Conservation (phyloP, 345 rosid species). For the Salix caprea region DNA sequence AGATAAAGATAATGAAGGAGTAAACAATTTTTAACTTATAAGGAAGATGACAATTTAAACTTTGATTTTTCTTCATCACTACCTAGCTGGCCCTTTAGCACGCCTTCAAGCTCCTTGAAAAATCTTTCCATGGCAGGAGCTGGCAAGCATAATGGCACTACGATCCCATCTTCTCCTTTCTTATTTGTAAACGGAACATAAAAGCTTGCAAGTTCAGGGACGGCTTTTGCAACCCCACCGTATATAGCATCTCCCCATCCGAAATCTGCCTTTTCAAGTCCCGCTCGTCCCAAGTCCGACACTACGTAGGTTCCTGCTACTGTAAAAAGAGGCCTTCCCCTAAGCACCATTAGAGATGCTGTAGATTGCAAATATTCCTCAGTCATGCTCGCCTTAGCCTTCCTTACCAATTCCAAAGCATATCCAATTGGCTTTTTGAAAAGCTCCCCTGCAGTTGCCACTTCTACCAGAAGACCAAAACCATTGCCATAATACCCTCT, state of each 20-base stretch:
- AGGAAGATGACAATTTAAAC: neutral
- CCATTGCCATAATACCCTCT: slow-evolving; percentile 43
- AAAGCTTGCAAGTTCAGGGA: neutral
- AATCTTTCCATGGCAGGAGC: slow-evolving; percentile 6
- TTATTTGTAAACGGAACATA: neutral
- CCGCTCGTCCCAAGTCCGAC: neutral
- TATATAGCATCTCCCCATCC: slow-evolving; percentile 20
- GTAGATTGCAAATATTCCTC: slow-evolving; percentile 16
- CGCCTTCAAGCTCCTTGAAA: neutral
- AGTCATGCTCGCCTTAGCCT: slow-evolving; percentile 14
- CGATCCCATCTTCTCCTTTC: slow-evolving; percentile 15
- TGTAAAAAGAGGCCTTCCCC: neutral
- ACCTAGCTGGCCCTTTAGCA: neutral
- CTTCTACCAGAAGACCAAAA: slow-evolving; percentile 16
- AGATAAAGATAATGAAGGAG: too few relatives aligned
- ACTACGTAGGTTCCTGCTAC: neutral
- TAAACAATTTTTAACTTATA: neutral
- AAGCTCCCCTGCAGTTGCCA: slow-evolving; percentile 18
- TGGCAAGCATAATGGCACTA: slow-evolving; percentile 14
- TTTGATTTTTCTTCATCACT: neutral
- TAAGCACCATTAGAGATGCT: slow-evolving; percentile 12
- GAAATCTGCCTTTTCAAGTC: slow-evolving; percentile 8
- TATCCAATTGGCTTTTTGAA: slow-evolving; percentile 18
- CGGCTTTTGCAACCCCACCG: slow-evolving; percentile 7
- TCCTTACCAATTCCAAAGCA: slow-evolving; percentile 24